Percentiles rank a stretch among this genome's conserved stretches.
These are phyloP conservation scores for Zelopaecilomyces penicillatus DNA, from an alignment of 2,329 filamentous ascomycete genomes.

Conservation along the genomic window DNA sequence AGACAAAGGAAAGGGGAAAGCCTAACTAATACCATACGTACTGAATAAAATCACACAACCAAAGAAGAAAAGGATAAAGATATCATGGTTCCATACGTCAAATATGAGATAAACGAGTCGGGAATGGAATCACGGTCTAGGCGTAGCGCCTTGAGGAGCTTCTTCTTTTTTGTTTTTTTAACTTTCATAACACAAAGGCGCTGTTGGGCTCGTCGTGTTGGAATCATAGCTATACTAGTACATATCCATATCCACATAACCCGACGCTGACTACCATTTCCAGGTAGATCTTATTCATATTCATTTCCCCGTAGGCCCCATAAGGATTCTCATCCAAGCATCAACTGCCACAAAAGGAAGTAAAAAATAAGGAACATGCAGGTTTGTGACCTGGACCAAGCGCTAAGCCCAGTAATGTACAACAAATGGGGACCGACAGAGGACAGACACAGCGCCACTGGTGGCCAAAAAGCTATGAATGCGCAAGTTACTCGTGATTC, in stretches of 20 bases:
- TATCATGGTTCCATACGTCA: no score
- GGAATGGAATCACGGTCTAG: no score
- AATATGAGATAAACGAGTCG: not conserved
- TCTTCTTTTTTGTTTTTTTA: conserved; percentile 3
- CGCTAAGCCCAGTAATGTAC: conserved; percentile 11
- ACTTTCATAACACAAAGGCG: conserved; percentile 6
- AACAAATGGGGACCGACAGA: conserved; percentile 3
- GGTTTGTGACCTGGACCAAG: conserved; percentile 9
- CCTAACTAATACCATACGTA: not conserved
- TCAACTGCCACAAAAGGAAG: not conserved
- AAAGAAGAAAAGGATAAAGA: no score
- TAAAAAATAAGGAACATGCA: conserved; percentile 2
- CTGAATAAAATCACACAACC: no score
- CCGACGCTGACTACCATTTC: conserved; percentile 7
- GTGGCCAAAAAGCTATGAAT: conserved; percentile 1
- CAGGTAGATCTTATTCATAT: conserved; percentile 6
- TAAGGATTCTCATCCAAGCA: not conserved
- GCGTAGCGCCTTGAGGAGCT: not conserved
- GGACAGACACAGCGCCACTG: conserved; percentile 2
- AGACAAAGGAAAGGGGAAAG: conserved; percentile 24
- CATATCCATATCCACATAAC: conserved; percentile 8
- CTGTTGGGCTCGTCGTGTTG: conserved; percentile 5
- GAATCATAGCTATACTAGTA: conserved; percentile 9
- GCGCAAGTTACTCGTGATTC: conserved; percentile 20
- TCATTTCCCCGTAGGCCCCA: not conserved